Evolutionary conservation across 768 basidiomycete species (phyloP).

Genomic region (Boletus sp.): DNA sequence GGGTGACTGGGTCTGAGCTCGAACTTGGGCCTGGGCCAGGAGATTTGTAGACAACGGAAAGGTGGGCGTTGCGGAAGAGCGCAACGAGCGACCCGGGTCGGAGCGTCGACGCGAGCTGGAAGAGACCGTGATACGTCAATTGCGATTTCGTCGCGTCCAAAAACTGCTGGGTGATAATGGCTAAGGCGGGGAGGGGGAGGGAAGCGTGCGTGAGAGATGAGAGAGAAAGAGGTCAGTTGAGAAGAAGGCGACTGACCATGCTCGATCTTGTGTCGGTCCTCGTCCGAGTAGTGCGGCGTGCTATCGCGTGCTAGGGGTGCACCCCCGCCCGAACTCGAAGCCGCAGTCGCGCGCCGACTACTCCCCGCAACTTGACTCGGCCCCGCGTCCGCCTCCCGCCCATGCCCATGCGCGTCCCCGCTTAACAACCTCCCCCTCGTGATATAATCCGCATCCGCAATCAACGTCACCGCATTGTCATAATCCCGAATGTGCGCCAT

Average conservation of each 20-base stretch:
- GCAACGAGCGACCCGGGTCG: conserved; percentile 65
- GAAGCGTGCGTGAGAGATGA: background rate
- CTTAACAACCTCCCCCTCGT: conserved; percentile 57
- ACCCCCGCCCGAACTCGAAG: conserved; percentile 7
- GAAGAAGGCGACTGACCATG: conserved; percentile 48
- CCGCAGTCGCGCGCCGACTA: background rate
- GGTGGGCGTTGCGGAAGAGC: conserved; percentile 86
- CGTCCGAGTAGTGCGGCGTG: conserved; percentile 40
- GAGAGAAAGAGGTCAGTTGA: background rate
- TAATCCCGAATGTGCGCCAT: conserved; percentile 60
- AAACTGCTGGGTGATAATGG: conserved; percentile 63
- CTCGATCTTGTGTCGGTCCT: conserved; percentile 60
- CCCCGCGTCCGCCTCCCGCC: conserved; percentile 10
- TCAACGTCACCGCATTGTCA: conserved; percentile 66
- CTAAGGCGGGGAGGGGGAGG: conserved; percentile 41
- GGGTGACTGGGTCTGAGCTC: too few relatives aligned
- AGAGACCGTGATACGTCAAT: conserved; percentile 84
- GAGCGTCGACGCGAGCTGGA: conserved; percentile 59
- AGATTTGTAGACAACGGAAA: conserved; percentile 79
- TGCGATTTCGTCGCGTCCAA: conserved; percentile 74
- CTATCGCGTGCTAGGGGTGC: background rate
- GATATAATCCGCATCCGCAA: conserved; percentile 78
- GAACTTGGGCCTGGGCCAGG: background rate
- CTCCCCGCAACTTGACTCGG: conserved; percentile 3
- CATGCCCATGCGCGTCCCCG: background rate